Evolutionary conservation across 495 filamentous ascomycete genomes (phyloP).

Genomic region (Rhypophila decipiens): DNA sequence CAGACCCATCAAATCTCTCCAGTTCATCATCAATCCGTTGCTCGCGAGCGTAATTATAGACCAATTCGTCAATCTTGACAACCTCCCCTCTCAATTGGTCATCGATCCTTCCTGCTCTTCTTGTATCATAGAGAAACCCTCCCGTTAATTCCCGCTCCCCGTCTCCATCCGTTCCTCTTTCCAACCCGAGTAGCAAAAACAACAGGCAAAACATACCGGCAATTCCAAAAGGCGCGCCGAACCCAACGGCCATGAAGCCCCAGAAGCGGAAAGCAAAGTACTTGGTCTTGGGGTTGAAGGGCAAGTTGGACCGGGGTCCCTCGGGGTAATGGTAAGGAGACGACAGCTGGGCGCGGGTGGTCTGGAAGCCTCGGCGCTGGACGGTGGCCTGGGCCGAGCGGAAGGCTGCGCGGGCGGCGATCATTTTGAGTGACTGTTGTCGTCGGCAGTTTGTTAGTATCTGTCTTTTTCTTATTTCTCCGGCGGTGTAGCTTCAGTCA

Average conservation of each 20-base stretch:
- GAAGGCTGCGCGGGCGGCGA: slow-evolving; percentile 75
- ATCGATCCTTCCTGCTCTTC: too few relatives aligned
- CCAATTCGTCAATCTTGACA: too few relatives aligned
- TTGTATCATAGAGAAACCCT: too few relatives aligned
- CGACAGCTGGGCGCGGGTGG: slow-evolving; percentile 75
- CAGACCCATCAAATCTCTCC: too few relatives aligned
- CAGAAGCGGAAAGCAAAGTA: slow-evolving; percentile 80
- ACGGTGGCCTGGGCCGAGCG: slow-evolving; percentile 64
- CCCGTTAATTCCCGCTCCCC: too few relatives aligned
- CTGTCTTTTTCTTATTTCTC: not conserved
- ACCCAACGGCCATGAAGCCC: slow-evolving; percentile 70
- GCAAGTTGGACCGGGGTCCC: slow-evolving; percentile 87
- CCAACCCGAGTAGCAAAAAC: not conserved
- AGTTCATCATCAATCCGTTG: too few relatives aligned
- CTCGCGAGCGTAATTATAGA: too few relatives aligned
- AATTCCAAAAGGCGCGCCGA: slow-evolving; percentile 75
- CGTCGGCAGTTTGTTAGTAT: not conserved
- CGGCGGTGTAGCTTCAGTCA: not conserved
- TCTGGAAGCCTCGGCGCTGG: slow-evolving; percentile 89
- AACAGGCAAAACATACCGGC: slow-evolving; percentile 53
- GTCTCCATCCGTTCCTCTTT: too few relatives aligned
- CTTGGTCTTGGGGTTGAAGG: slow-evolving; percentile 89
- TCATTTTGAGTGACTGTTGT: slow-evolving; percentile 33
- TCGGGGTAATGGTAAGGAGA: slow-evolving; percentile 98
- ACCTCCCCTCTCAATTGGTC: too few relatives aligned